These are phyloP conservation scores for Rutstroemia sp. DNA, from an alignment of 2,329 filamentous ascomycete genomes.

Conservation along the genomic window DNA sequence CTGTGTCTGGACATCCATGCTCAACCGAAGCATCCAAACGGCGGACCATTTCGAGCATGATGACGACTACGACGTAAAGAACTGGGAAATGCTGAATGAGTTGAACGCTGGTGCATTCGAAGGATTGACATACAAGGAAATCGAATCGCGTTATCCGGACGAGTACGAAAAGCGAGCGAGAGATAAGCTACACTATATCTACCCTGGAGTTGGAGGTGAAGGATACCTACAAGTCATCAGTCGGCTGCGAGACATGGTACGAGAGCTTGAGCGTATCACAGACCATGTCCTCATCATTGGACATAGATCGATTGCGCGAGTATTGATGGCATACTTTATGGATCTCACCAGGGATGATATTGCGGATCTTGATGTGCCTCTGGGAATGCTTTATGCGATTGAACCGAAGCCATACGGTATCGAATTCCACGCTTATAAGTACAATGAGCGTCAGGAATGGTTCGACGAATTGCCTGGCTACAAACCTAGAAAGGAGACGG, in stretches of 20 bases:
- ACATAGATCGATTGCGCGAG: slow-evolving; percentile 85
- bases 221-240: slow-evolving; percentile 97
- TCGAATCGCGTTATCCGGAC: slow-evolving; percentile 67
- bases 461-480: slow-evolving; percentile 86
- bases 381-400: slow-evolving; percentile 89
- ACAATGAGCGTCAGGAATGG: slow-evolving; percentile 68
- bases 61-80: slow-evolving; percentile 92
- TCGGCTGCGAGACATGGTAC: slow-evolving; percentile 87
- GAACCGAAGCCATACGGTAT: slow-evolving; percentile 98
- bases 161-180: slow-evolving; percentile 73
- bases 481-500: slow-evolving; percentile 52
- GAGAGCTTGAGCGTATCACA: slow-evolving; percentile 94
- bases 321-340: slow-evolving; percentile 94
- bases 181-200: slow-evolving; percentile 94
- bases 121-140: slow-evolving; percentile 89
- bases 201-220: slow-evolving; percentile 91
- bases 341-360: slow-evolving; percentile 86
- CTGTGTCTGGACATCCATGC: slow-evolving; percentile 98
- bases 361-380: slow-evolving; percentile 85
- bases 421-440: slow-evolving; percentile 92
- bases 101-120: slow-evolving; percentile 90
- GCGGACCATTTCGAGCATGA: slow-evolving; percentile 83
- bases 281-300: slow-evolving; percentile 91
- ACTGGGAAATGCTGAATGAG: slow-evolving; percentile 97
- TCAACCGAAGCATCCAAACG: slow-evolving; percentile 81